Base-by-base conservation (phyloP, 2,329 filamentous ascomycete species). In the Fusarium sp. region DNA sequence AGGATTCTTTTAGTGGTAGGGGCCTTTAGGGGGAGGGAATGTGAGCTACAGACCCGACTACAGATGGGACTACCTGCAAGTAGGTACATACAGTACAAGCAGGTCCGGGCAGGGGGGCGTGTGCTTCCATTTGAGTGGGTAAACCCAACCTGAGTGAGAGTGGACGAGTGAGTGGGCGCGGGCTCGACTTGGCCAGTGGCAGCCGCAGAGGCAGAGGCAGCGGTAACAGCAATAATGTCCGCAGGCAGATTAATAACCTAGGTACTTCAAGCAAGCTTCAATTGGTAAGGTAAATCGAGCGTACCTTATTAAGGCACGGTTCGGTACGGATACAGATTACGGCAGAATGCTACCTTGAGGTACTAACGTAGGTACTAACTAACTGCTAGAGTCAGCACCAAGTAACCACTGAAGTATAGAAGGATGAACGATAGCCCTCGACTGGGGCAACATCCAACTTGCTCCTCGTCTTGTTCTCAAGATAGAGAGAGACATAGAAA, bases 1-100 rank as follows among this genome's bases (percentile, higher is more conserved):
- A 75, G 61, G 74, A 74, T 72, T 77, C 73, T 65, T 66, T 65
- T 66, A 74, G 72, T 70, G 69, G 69, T 74, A 73, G 71, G 71
- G 69, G 69, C 61, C 56, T 63, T 63, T 71, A 66, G 66, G 77
- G 73, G 69, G 65, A 77, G 76, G 69, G 77, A 78, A 77, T 79
- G 74, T 69, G 71, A 78, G 77, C 77, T 77, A 75, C 76, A 76
- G 73, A 66, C 63, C 51, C 25, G 51, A 55, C 51, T 75, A 64
- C 59, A 69, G 66, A 58, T 35, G 39, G 54, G 33, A 54, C 38
- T 48, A 48, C 49, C 35, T 54, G 19, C 33, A 39, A 54, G 33
- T 54, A 39, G 33, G 54, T 57, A 57, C 54, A 46, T 57, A 57
- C 54, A 46, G 52, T 31, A 29, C 52, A 55, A 57, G 54, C n/a